These are phyloP conservation scores for Neurospora sp. DNA, from an alignment of 2,329 filamentous ascomycete species.

Conservation along the genomic window DNA sequence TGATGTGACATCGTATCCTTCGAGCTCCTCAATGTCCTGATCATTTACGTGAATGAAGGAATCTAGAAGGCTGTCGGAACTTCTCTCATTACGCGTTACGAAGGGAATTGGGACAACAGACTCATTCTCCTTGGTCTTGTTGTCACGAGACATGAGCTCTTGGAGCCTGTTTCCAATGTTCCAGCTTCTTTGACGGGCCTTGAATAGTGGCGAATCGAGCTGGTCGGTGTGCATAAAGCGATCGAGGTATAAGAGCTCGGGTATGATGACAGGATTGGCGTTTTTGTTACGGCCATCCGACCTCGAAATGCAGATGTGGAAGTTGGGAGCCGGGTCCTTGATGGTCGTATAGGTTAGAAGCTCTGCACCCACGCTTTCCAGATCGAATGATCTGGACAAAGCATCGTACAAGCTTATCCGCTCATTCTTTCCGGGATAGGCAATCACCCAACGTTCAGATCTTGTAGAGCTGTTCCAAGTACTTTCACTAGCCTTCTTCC, in stretches of 20 bases:
- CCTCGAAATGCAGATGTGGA: slow-evolving; percentile 85
- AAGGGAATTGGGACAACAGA: neutral
- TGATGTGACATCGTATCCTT: slow-evolving; percentile 1
- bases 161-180: slow-evolving; percentile 56
- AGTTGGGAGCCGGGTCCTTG: slow-evolving; percentile 66
- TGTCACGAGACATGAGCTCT: slow-evolving; percentile 32
- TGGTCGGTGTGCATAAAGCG: slow-evolving; percentile 68
- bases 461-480: slow-evolving; percentile 40
- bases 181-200: slow-evolving; percentile 63
- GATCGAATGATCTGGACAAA: slow-evolving; percentile 76
- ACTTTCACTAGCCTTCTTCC: slow-evolving; percentile 39
- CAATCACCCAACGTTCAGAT: slow-evolving; percentile 53
- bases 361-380: slow-evolving; percentile 61
- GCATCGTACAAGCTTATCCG: slow-evolving; percentile 67
- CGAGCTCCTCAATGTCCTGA: slow-evolving; percentile 1
- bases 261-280: slow-evolving; percentile 67
- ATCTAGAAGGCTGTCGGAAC: slow-evolving; percentile 7
- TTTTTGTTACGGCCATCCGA: slow-evolving; percentile 68
- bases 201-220: slow-evolving; percentile 50
- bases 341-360: slow-evolving; percentile 62
- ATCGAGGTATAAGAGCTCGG: slow-evolving; percentile 75
- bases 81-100: neutral
- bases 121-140: slow-evolving; percentile 15
- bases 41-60: neutral
- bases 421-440: slow-evolving; percentile 42